Conservation (phyloP, 257 asterid genomes). For the Solanum chmielewskii region DNA sequence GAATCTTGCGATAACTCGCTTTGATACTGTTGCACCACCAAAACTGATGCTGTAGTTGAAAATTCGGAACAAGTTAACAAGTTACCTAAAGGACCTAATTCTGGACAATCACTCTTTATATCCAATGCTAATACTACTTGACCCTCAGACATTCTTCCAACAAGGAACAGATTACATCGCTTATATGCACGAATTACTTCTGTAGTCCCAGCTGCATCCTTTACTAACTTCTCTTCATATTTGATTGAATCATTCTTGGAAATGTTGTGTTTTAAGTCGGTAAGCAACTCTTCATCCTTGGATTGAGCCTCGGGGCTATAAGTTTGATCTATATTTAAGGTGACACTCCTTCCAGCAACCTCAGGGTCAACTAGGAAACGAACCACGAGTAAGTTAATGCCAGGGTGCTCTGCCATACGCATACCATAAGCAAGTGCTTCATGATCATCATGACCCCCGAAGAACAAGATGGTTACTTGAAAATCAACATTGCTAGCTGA, state of each 20-base stretch:
- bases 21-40: slow-evolving; percentile 54
- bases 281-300: slow-evolving; percentile 19
- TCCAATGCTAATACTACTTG: slow-evolving; percentile 18
- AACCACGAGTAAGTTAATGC: slow-evolving; percentile 20
- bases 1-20: slow-evolving; percentile 16
- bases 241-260: slow-evolving; percentile 14
- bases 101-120: slow-evolving; percentile 31
- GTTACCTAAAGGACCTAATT: slow-evolving; percentile 42
- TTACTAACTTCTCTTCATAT: slow-evolving; percentile 18
- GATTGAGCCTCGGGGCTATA: neutral
- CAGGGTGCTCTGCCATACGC: slow-evolving; percentile 55
- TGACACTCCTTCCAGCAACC: slow-evolving; percentile 9
- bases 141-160: slow-evolving; percentile 41
- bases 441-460: slow-evolving; percentile 46
- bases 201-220: slow-evolving; percentile 6
- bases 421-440: slow-evolving; percentile 51
- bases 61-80: slow-evolving; percentile 26
- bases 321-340: neutral
- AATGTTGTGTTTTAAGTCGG: slow-evolving; percentile 8
- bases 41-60: slow-evolving; percentile 36
- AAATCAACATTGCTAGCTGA: slow-evolving; percentile 39
- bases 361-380: slow-evolving; percentile 22
- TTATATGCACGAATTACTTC: slow-evolving; percentile 8
- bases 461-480: slow-evolving; percentile 26
- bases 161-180: slow-evolving; percentile 33